Base-by-base conservation (phyloP, 495 filamentous ascomycete species). In the Tuber brumale region DNA sequence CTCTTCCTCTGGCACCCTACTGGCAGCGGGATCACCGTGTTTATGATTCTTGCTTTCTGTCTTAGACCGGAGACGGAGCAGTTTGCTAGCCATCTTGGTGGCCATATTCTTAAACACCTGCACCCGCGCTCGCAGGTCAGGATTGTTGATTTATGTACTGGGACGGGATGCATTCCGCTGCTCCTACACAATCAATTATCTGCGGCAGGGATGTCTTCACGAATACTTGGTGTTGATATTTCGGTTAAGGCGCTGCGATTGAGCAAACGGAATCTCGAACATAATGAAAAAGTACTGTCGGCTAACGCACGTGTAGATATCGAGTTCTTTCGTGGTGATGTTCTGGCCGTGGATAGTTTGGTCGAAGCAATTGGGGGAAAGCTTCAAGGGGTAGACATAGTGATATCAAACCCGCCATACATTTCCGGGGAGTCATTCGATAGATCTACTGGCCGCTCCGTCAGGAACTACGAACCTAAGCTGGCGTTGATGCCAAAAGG, bases 371-470 rank as follows among this genome's bases (percentile, higher is more conserved):
- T 76, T 35, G 39, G 23, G 16, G 7, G 4, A 46, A 37, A n/a
- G 14, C 16, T 18, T 44, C 27, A 51, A 19, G 35, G 9, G 39
- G 89, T 87, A 75, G 92, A 97, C 77, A 81, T 99, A n/a, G 82
- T 99, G 0, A 89, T 94, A 45, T 89, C 91, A 7, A 99, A 99
- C 84, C 95, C 95, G 18, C 95, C 95, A 0, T 98, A 99, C 83
- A 91, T 99, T 70, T 95, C 94, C 18, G 82, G 83, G 0, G 27
- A 72, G 0, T 85, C 86, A 2, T 96, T 92, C 78, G 77, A 80
- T 3, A 85, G 82, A 18, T 87, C 85, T 4, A 94, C 92, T 0
- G 85, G 87, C 0, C 89, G 91, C 70, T 92, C 90, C 41, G 95
- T 98, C 41, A 87, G 94, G 6, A 89, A 88, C 31, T 92, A 88